Evolutionary conservation across 352 stramenopile genomes (phyloP).

Genomic region (Phytophthora tubulina): DNA sequence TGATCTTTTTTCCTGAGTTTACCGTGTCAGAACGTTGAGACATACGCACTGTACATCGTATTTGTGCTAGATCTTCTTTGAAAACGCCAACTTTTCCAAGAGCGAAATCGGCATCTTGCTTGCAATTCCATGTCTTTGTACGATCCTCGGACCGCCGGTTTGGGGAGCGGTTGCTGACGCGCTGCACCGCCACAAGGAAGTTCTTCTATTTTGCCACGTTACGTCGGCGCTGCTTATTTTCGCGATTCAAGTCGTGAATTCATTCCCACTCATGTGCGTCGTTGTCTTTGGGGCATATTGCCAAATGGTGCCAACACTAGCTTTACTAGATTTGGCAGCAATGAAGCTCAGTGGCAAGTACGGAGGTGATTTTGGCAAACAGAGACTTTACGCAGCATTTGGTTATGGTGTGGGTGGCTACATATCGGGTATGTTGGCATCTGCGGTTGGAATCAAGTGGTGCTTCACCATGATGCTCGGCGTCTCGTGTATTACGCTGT

Average conservation of each 20-base stretch:
- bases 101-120: constrained; percentile 62
- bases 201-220: constrained; percentile 58
- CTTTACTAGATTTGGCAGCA: constrained; percentile 61
- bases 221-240: constrained; percentile 55
- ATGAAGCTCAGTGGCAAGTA: constrained; percentile 51
- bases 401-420: constrained; percentile 64
- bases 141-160: constrained; percentile 52
- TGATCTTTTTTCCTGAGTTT: not conserved
- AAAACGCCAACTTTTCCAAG: constrained; percentile 49
- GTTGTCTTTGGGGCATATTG: constrained; percentile 51
- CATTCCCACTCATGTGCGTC: constrained; percentile 49
- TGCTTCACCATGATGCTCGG: constrained; percentile 57
- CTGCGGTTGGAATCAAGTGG: constrained; percentile 52
- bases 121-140: constrained; percentile 55
- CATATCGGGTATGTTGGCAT: constrained; percentile 50
- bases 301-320: constrained; percentile 46
- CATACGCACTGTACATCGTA: not conserved
- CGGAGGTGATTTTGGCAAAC: constrained; percentile 70
- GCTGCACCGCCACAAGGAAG: constrained; percentile 49
- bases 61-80: constrained; percentile 35
- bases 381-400: constrained; percentile 62
- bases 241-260: constrained; percentile 47
- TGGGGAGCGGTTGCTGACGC: constrained; percentile 62
- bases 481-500: constrained; percentile 43
- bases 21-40: not conserved